These are phyloP conservation scores for Dichotomopilus funicola DNA, from an alignment of 2,329 filamentous ascomycete species.

Conservation along the genomic window DNA sequence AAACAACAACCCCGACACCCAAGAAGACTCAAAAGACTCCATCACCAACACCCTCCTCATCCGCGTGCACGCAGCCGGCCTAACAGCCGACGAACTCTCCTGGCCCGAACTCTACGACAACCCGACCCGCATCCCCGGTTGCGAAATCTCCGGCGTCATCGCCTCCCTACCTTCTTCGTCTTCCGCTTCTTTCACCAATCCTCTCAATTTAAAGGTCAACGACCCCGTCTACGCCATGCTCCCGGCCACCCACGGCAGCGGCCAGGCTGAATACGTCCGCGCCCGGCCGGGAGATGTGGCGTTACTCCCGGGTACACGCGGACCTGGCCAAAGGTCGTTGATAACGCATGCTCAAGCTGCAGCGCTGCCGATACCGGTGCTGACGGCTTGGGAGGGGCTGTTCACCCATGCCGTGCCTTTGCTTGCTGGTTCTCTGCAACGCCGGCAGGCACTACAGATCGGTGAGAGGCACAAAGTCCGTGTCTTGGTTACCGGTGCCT, in stretches of 20 bases:
- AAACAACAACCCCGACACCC: too few relatives aligned
- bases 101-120: conserved; percentile 31
- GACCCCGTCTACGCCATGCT: conserved; percentile 27
- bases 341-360: conserved; percentile 24
- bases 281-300: conserved; percentile 17
- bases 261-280: conserved; percentile 28
- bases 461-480: background rate
- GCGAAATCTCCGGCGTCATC: conserved; percentile 32
- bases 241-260: conserved; percentile 16
- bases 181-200: conserved; percentile 22
- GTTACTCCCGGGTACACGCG: conserved; percentile 17
- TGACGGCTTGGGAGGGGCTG: conserved; percentile 29
- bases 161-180: conserved; percentile 23
- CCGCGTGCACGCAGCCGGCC: conserved; percentile 28
- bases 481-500: conserved; percentile 28
- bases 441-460: background rate
- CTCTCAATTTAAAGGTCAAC: conserved; percentile 1
- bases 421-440: background rate
- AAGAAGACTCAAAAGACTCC: background rate
- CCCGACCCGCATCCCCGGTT: conserved; percentile 28
- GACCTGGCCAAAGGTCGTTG: background rate
- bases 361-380: conserved; percentile 28
- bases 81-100: conserved; percentile 31
- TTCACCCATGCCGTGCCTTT: conserved; percentile 15
- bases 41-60: conserved; percentile 25